These are phyloP conservation scores for Luzula sylvatica DNA, from an alignment of 176 grass and related monocot species.

Conservation along the genomic window DNA sequence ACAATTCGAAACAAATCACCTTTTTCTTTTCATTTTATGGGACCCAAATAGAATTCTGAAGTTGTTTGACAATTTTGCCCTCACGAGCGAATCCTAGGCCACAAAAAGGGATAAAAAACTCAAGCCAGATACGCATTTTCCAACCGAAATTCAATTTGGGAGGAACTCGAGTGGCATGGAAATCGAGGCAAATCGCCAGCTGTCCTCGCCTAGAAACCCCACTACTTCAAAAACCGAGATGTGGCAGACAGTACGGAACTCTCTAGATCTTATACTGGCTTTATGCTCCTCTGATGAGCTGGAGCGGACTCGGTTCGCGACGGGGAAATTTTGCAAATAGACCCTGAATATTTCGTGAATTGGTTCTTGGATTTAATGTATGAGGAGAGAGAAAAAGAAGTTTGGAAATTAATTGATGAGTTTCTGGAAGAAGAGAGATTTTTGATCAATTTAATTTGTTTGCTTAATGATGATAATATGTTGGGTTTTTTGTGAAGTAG, in stretches of 20 bases:
- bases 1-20: no score
- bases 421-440: conserved; percentile 66
- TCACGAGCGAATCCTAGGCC: conserved; percentile 50
- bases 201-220: conserved; percentile 84
- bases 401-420: conserved; percentile 56
- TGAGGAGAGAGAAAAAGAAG: conserved; percentile 47
- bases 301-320: conserved; percentile 71
- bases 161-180: conserved; percentile 94
- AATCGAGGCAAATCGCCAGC: conserved; percentile 88
- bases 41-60: conserved; percentile 46
- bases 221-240: conserved; percentile 86
- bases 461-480: conserved; percentile 62
- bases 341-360: conserved; percentile 66
- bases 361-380: conserved; percentile 61
- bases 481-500: conserved; percentile 53
- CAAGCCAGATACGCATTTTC: conserved; percentile 75
- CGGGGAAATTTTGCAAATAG: conserved; percentile 74
- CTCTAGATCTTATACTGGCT: conserved; percentile 66
- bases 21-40: conserved; percentile 32
- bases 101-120: conserved; percentile 74
- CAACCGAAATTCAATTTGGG: conserved; percentile 79
- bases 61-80: conserved; percentile 80
- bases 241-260: conserved; percentile 74
- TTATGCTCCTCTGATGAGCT: conserved; percentile 91
- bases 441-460: conserved; percentile 52